Evolutionary conservation across 441 rosid species (phyloP), one percentile per base, ranked within the genome.

Genomic region (Metrosideros polymorpha): DNA sequence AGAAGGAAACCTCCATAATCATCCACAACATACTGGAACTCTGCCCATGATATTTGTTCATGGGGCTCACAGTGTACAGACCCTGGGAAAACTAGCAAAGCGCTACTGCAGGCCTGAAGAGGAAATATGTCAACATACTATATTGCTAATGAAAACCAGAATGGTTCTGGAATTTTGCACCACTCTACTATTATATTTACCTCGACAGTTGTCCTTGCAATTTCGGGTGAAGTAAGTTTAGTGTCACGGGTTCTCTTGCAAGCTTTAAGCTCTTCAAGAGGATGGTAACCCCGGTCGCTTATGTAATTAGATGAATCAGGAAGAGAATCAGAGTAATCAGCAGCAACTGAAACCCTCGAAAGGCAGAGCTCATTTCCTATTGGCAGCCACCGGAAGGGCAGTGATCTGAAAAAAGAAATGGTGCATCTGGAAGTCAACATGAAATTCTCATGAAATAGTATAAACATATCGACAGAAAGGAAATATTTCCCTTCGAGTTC

Each of bases 261-360:
- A 54, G 89, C 90, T 91, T 94, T 93, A 84, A 97, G 85, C 75
- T 97, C 99, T 90, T 97, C 98, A 43, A 97, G 94, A 84, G 98
- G 99, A 91, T 97, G 99, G 89, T 95, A 97, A 49, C 98, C 97
- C 85, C 66, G 89, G 71, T 88, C 82, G 84, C 88, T 90, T 84
- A 86, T 84, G 89, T 92, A 92, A 90, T 91, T 92, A 88, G 99
- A 93, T 66, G 99, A 95, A 87, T 97, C 97, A 19, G 99, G 96
- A 89, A 95, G 94, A 24, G 97, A 97, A 91, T 96, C 99, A 29
- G 98, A 91, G 89, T 94, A 97, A 92, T 97, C 98, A 35, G 99
- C 98, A 87, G 98, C 98, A 91, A 97, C 99, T 14, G 96, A 92
- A 90, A 93, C 97, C 91, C 94, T 97, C 57, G 93, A 91, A 86